These are phyloP conservation scores for Trichosporon asahii DNA, from an alignment of 1,284 basidiomycete species.

Conservation along the genomic window DNA sequence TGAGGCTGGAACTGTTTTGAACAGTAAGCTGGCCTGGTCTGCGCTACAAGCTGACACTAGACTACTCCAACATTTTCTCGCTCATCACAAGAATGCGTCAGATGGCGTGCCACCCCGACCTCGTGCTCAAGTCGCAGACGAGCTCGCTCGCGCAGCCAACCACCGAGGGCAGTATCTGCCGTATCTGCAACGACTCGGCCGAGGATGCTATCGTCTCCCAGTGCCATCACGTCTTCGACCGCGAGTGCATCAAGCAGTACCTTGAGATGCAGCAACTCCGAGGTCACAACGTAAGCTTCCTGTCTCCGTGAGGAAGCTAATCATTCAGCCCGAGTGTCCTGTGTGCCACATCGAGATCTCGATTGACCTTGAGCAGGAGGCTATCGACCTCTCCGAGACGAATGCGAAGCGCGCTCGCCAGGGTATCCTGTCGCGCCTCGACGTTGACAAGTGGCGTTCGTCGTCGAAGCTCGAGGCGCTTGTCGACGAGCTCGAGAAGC, in stretches of 20 bases:
- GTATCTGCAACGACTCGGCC: slow-evolving; percentile 90
- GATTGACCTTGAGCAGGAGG: slow-evolving; percentile 90
- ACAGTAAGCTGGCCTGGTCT: slow-evolving; percentile 61
- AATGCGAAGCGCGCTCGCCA: slow-evolving; percentile 63
- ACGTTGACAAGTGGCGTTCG: slow-evolving; percentile 85
- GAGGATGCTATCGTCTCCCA: slow-evolving; percentile 94
- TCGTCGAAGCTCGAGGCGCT: slow-evolving; percentile 97
- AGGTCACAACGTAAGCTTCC: slow-evolving; percentile 59
- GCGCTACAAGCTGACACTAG: slow-evolving; percentile 49
- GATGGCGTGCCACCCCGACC: slow-evolving; percentile 87
- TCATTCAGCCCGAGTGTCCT: slow-evolving; percentile 77
- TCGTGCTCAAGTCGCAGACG: slow-evolving; percentile 75
- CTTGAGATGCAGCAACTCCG: slow-evolving; percentile 61
- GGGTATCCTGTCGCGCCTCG: slow-evolving; percentile 86
- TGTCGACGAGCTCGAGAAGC: slow-evolving; percentile 84
- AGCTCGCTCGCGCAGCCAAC: slow-evolving; percentile 64
- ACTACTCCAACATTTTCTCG: slow-evolving; percentile 91
- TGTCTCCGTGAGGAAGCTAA: too few relatives aligned
- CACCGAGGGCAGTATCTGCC: slow-evolving; percentile 73
- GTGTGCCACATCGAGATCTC: slow-evolving; percentile 91
- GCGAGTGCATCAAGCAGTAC: slow-evolving; percentile 94
- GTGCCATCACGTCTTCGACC: slow-evolving; percentile 67
- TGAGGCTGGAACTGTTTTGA: slow-evolving; percentile 82
- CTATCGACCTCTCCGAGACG: slow-evolving; percentile 71
- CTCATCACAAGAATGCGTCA: slow-evolving; percentile 68